Evolutionary conservation across 257 asterid species (phyloP).

Genomic region (Plantago major): DNA sequence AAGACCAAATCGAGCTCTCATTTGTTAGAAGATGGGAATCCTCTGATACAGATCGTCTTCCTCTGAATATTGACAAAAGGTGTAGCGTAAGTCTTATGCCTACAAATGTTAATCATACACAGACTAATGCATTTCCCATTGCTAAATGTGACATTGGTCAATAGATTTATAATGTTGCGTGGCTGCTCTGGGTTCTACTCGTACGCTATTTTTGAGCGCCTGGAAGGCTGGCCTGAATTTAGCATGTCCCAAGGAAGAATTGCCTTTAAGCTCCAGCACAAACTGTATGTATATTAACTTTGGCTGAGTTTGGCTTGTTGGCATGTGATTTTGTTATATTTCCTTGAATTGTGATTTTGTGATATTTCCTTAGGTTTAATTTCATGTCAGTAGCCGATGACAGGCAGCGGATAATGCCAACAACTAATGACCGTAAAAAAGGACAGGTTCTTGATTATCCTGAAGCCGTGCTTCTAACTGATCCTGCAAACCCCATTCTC

Average conservation of each 20-base stretch:
- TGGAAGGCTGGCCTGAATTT: conserved; percentile 59
- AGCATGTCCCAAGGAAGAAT: conserved; percentile 43
- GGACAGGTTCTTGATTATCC: conserved; percentile 66
- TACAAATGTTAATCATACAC: neutral
- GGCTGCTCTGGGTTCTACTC: conserved; percentile 64
- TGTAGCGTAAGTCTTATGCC: conserved; percentile 29
- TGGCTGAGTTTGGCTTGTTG: neutral
- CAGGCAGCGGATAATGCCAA: conserved; percentile 83
- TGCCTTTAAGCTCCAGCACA: conserved; percentile 48
- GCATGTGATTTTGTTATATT: neutral
- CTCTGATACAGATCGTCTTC: conserved; percentile 29
- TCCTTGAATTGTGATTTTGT: neutral
- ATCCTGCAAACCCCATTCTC: conserved; percentile 56
- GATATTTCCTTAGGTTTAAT: conserved; percentile 45
- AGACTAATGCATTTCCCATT: neutral
- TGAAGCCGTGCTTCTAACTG: conserved; percentile 76
- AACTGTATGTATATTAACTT: conserved; percentile 32
- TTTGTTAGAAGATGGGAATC: conserved; percentile 44
- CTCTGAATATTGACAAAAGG: conserved; percentile 89
- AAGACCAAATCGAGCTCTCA: conserved; percentile 68
- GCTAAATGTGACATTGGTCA: neutral
- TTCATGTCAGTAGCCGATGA: conserved; percentile 85
- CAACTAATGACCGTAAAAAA: conserved; percentile 42
- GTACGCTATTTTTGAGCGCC: conserved; percentile 53
- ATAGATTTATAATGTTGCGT: conserved; percentile 52